A percentile compares a stretch with the other conserved stretches of the same genome.
Evolutionary conservation across 495 filamentous ascomycete genomes (phyloP).

Genomic region (Zalerion maritima): DNA sequence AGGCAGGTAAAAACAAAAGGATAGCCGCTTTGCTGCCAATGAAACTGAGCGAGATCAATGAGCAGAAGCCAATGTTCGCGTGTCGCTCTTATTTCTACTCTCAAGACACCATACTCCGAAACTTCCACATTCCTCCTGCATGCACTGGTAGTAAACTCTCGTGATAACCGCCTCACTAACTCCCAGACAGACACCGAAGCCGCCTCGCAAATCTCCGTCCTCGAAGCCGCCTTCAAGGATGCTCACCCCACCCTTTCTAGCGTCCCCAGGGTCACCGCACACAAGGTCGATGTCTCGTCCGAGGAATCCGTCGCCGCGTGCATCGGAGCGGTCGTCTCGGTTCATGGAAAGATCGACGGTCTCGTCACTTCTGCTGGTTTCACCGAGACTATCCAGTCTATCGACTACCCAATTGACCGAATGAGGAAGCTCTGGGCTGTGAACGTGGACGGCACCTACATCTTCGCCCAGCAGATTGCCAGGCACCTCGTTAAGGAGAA

Average conservation of each 20-base stretch:
- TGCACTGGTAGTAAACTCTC: no score
- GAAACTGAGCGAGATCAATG: no score
- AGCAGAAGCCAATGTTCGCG: no score
- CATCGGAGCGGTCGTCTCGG: conserved; percentile 49
- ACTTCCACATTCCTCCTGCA: no score
- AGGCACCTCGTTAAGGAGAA: conserved; percentile 79
- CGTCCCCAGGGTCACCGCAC: conserved; percentile 71
- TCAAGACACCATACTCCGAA: no score
- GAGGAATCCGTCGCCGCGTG: conserved; percentile 58
- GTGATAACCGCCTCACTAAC: no score
- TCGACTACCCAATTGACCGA: conserved; percentile 73
- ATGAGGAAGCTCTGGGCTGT: conserved; percentile 87
- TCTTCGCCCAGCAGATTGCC: conserved; percentile 73
- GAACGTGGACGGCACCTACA: conserved; percentile 87
- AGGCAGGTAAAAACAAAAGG: no score
- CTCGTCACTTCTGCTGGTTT: conserved; percentile 93
- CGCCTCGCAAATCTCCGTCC: no score
- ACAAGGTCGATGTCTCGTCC: conserved; percentile 75
- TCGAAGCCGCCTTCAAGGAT: no score
- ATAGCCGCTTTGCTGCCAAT: no score
- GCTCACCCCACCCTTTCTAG: conserved; percentile 25
- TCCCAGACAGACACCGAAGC: no score
- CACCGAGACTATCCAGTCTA: conserved; percentile 87
- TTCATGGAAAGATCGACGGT: conserved; percentile 73
- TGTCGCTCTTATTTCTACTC: no score